phyloP scores from a whole-genome alignment of 495 filamentous ascomycete genomes.

The Geopyxis carbonaria region DNA sequence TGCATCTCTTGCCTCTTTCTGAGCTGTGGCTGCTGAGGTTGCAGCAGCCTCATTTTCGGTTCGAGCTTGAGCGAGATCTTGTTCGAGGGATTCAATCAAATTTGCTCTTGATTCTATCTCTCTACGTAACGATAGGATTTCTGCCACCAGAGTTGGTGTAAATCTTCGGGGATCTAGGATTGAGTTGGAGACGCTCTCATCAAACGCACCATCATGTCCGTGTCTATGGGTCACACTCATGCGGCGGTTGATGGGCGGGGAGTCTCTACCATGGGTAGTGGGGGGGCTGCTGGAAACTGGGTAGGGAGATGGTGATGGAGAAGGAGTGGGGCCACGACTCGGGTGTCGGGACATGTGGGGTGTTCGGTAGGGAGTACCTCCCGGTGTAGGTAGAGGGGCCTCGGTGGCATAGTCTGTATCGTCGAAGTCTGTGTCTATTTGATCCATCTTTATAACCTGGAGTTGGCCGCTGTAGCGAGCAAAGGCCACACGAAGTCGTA shows the following conservation, averaged over 20 bases:
- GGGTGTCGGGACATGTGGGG: slow-evolving; percentile 33
- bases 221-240: slow-evolving; percentile 28
- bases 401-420: slow-evolving; percentile 25
- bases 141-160: slow-evolving; percentile 84
- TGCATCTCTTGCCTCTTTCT: slow-evolving; percentile 59
- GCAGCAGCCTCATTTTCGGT: slow-evolving; percentile 57
- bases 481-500: too few relatives aligned
- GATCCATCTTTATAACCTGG: too few relatives aligned
- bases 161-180: slow-evolving; percentile 78
- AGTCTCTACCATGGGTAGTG: slow-evolving; percentile 23
- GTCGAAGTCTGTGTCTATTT: slow-evolving; percentile 12
- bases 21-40: slow-evolving; percentile 39
- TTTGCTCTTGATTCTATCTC: slow-evolving; percentile 78
- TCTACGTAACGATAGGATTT: slow-evolving; percentile 71
- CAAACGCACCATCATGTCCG: slow-evolving; percentile 35
- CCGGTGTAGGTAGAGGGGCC: slow-evolving; percentile 22
- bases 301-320: slow-evolving; percentile 42
- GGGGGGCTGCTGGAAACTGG: slow-evolving; percentile 36
- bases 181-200: slow-evolving; percentile 61
- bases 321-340: slow-evolving; percentile 45
- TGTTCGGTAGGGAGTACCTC: slow-evolving; percentile 21
- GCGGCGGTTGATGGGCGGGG: slow-evolving; percentile 23
- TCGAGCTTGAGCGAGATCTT: slow-evolving; percentile 47
- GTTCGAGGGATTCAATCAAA: slow-evolving; percentile 68
- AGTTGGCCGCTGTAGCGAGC: not conserved